Evolutionary conservation across 2,329 filamentous ascomycete species (phyloP), one percentile per base, ranked within the genome.

Genomic region (Fusarium camptoceras): DNA sequence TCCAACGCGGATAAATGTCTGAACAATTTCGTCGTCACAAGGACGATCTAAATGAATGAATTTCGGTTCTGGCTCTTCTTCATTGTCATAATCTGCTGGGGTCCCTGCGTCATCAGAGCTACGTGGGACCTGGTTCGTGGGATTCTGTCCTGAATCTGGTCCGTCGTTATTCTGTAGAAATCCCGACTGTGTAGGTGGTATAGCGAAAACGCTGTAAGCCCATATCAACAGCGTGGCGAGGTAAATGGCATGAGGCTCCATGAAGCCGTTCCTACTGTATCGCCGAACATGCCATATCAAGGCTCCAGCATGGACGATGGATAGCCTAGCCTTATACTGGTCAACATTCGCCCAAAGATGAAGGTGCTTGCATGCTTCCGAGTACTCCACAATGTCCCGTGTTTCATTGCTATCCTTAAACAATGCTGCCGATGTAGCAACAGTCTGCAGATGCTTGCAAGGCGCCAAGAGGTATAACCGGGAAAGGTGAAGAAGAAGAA

Each of bases 11-110:
- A 71, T 71, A 34, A 69, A 71, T 0, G 61, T 48, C 25, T 71
- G 69, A 1, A 71, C 69, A 57, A 71, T 71, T 43, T 71, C 69
- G 12, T 71, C 69, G 12, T 71, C 69, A 8, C 68, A 71, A 11
- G 69, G 69, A 5, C 69, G 64, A 34, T 71, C 69, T 1, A 71
- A 48, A 22, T 71, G 61, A 3, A 71, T 59, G 20, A 71, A 72
- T 8, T 47, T 30, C 9, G 50, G 57, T 6, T 71, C 68, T 18
- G 57, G 69, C 3, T 69, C 60, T 30, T 63, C 59, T 44, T 15
- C 30, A 12, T 34, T 16, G 16, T 63, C 43, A 28, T 25, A 15
- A 12, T 27, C 30, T 14, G 14, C 15, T 9, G 14, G 11, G 14
- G 18, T 14, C 16, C 10, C 18, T 20, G 6, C 8, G 8, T 18